phyloP scores from a whole-genome alignment of 805 yeast genomes.

The Komagataella pastoris region DNA sequence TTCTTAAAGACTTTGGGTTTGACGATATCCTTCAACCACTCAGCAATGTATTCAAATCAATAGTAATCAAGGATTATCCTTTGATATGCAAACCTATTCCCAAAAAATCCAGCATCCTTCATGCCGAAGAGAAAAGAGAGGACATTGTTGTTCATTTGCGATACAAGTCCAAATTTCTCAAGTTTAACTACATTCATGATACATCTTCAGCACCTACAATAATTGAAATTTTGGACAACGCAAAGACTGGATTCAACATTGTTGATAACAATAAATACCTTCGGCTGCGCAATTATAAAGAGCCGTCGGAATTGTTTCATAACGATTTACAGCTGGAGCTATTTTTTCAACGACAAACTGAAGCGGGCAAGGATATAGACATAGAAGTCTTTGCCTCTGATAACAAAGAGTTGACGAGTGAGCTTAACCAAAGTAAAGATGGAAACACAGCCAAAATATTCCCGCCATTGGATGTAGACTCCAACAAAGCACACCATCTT shows the following conservation, averaged over 20 bases:
- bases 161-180: slow-evolving; percentile 40
- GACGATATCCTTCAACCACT: slow-evolving; percentile 52
- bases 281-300: background rate
- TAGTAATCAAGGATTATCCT: slow-evolving; percentile 53
- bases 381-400: background rate
- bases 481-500: background rate
- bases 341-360: background rate
- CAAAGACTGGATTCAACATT: slow-evolving; percentile 58
- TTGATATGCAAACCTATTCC: slow-evolving; percentile 28
- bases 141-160: slow-evolving; percentile 24
- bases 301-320: background rate
- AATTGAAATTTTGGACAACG: slow-evolving; percentile 67
- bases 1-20: slow-evolving; percentile 72
- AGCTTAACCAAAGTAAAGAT: background rate
- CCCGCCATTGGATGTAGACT: background rate
- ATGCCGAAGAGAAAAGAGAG: slow-evolving; percentile 16
- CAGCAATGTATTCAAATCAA: slow-evolving; percentile 53
- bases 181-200: slow-evolving; percentile 50
- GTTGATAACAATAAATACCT: slow-evolving; percentile 6
- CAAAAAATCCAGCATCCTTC: slow-evolving; percentile 4
- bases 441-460: background rate
- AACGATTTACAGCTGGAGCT: background rate
- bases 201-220: slow-evolving; percentile 73
- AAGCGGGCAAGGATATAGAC: background rate
- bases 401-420: background rate